Evolutionary conservation across 306 rosid genomes (phyloP), one percentile per base, ranked within the genome.

Genomic region (Cotoneaster glaucophyllus): DNA sequence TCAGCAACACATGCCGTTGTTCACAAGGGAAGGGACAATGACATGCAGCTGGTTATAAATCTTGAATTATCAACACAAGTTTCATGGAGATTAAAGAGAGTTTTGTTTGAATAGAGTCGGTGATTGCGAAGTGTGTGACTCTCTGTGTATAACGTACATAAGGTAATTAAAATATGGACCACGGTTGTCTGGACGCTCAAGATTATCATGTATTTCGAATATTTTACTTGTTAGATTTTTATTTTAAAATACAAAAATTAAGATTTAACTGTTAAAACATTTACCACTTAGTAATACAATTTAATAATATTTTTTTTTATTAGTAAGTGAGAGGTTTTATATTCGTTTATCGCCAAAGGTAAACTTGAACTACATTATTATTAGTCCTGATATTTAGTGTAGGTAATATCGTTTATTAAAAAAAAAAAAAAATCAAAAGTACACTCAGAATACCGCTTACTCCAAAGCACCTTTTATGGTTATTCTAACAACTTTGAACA

Each of bases 331-430:
- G 2, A 37, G 0, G 2, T 37, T 37, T 37, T 37, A 37, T 37
- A 0, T 37, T 7, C 0, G 0, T 6, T 37, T 37, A 7, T 37
- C 2, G 0, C 0, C 41, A 37, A 37, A 37, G 0, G 0, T 0
- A 0, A 37, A 37, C 2, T 37, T 6, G 2, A 37, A 37, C 9
- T 2, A 37, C 41, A 37, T 37, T 37, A 37, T 37, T 6, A 0
- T 0, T 37, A 37, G 0, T 2, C 2, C 0, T 37, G 0, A 6
- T 0, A 37, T 37, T 37, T 32, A 32, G 0, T 32, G 37, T 32
- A 32, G 0, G 5, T 34, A 34, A 34, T 34, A 34, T 34, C 0
- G 0, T 34, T 0, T 34, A 2, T 34, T 34, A 0, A 5, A 1
- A 34, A 34, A 34, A 34, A 32, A 5, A 6, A 32, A 5, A 5